Conservation (phyloP, 75 land plant species). For the Cunninghamia lanceolata region DNA sequence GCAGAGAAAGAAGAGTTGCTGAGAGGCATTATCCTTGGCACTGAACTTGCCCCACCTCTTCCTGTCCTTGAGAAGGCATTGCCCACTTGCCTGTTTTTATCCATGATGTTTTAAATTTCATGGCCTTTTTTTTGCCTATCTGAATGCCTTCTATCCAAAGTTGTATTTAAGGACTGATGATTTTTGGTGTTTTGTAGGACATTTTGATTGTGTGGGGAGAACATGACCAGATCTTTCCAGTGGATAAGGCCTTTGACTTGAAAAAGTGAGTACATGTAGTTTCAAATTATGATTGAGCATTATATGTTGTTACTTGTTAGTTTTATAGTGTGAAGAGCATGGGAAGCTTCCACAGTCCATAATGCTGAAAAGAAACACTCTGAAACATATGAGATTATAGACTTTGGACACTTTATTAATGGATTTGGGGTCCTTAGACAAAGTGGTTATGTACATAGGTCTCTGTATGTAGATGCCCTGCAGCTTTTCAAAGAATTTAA, state of each 20-base stretch:
- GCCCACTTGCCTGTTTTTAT: background rate
- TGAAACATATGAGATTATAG: background rate
- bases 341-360: background rate
- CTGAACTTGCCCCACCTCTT: constrained; percentile 27
- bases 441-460: background rate
- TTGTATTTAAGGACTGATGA: background rate
- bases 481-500: background rate
- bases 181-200: constrained; percentile 41
- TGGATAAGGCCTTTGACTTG: constrained; percentile 62
- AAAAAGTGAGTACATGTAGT: constrained; percentile 40
- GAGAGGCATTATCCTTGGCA: constrained; percentile 49
- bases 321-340: background rate
- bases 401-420: background rate
- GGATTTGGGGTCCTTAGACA: background rate
- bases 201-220: constrained; percentile 85
- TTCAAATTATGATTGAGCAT: background rate
- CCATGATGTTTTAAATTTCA: background rate
- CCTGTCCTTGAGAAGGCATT: constrained; percentile 62
- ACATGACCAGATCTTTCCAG: constrained; percentile 67
- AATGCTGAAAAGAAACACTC: background rate
- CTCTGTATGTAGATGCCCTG: background rate
- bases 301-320: background rate
- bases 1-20: constrained; percentile 60
- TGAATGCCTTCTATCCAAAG: constrained; percentile 12
- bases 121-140: background rate